These are phyloP conservation scores for Diaporthe sp. DNA, from an alignment of 2,329 filamentous ascomycete genomes.

Conservation along the genomic window DNA sequence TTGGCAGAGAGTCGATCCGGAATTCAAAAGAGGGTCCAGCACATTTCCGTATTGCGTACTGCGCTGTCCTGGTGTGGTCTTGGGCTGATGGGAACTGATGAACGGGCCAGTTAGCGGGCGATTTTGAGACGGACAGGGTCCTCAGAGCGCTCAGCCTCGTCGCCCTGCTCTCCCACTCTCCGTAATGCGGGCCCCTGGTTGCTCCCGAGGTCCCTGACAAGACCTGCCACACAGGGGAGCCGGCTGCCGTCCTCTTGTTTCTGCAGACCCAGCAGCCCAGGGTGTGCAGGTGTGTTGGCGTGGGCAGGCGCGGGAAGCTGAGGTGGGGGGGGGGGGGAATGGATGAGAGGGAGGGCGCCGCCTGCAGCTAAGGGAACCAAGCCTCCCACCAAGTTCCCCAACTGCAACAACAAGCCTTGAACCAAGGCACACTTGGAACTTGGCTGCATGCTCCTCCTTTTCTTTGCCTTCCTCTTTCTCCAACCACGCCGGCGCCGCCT, in stretches of 20 bases:
- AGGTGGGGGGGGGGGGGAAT: neutral
- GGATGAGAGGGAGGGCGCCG: slow-evolving; percentile 7
- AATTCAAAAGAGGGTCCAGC: slow-evolving; percentile 18
- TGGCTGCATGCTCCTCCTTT: slow-evolving; percentile 16
- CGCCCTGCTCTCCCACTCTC: neutral
- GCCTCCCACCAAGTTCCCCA: slow-evolving; percentile 10
- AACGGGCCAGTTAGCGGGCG: neutral
- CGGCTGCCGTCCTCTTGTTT: neutral
- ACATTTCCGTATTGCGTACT: neutral
- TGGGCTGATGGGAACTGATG: neutral
- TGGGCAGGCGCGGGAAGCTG: neutral
- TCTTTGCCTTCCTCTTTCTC: neutral
- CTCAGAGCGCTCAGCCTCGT: slow-evolving; percentile 20
- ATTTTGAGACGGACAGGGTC: slow-evolving; percentile 18
- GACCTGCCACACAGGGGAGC: slow-evolving; percentile 5
- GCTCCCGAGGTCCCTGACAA: slow-evolving; percentile 20
- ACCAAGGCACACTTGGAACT: slow-evolving; percentile 18
- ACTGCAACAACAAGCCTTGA: slow-evolving; percentile 20
- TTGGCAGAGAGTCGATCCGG: slow-evolving; percentile 23
- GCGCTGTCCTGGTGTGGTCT: neutral
- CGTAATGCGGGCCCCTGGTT: slow-evolving; percentile 1
- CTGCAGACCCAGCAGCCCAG: neutral
- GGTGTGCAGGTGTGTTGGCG: neutral
- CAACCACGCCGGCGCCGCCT: neutral
- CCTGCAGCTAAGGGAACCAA: slow-evolving; percentile 12